Evolutionary conservation across 179 eudicot species (phyloP).

Genomic region (Nepenthes alata): DNA sequence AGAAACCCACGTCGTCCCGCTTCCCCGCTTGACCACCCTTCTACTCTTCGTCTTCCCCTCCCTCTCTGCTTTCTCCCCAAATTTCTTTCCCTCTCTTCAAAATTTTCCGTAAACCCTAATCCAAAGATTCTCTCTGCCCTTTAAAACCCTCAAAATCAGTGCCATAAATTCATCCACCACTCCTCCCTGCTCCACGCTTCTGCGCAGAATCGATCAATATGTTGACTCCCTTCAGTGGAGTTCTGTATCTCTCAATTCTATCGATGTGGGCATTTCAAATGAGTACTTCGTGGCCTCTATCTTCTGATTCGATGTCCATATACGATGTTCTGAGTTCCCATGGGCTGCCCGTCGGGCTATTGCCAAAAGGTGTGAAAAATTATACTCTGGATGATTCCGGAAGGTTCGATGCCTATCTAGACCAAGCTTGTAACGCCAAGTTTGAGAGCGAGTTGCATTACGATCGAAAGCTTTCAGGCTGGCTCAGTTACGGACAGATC

Average conservation of each 20-base stretch:
- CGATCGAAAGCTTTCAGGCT: conserved; percentile 48
- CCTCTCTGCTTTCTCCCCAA: too few relatives aligned
- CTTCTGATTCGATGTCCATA: conserved; percentile 20
- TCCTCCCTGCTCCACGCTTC: too few relatives aligned
- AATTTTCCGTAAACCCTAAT: too few relatives aligned
- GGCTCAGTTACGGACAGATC: conserved; percentile 43
- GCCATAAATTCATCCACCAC: too few relatives aligned
- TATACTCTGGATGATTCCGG: conserved; percentile 37
- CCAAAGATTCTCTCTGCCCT: too few relatives aligned
- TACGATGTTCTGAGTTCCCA: conserved; percentile 45
- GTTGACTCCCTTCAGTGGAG: neutral
- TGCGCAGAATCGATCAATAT: too few relatives aligned
- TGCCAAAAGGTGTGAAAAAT: conserved; percentile 58
- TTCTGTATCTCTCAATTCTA: neutral
- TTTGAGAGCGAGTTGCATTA: conserved; percentile 40
- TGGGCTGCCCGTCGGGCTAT: conserved; percentile 60
- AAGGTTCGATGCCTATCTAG: conserved; percentile 40
- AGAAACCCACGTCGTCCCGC: too few relatives aligned
- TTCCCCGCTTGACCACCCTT: too few relatives aligned
- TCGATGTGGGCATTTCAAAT: neutral
- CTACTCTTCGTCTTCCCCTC: too few relatives aligned
- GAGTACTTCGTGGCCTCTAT: neutral
- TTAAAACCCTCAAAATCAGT: too few relatives aligned
- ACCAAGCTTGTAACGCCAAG: conserved; percentile 59
- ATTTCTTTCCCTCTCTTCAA: too few relatives aligned